phyloP scores from a whole-genome alignment of 2,329 filamentous ascomycete genomes.

The Aplosporella prunicola region DNA sequence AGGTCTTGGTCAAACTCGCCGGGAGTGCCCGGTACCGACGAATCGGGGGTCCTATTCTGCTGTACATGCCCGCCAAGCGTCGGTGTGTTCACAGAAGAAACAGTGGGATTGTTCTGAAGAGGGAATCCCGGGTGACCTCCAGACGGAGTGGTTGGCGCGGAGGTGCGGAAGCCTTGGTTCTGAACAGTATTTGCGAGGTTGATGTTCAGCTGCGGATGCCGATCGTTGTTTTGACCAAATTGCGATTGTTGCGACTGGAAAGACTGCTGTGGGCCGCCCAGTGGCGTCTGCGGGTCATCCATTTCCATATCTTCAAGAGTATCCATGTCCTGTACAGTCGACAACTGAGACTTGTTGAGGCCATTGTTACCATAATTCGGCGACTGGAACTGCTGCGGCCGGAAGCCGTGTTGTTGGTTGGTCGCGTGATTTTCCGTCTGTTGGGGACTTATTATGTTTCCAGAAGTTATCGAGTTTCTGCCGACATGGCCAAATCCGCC shows the following conservation, averaged over 20 bases:
- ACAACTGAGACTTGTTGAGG: conserved; percentile 31
- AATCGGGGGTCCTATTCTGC: conserved; percentile 53
- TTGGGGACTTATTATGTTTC: conserved; percentile 16
- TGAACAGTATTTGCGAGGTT: conserved; percentile 63
- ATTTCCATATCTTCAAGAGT: conserved; percentile 92
- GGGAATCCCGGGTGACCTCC: conserved; percentile 56
- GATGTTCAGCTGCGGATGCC: conserved; percentile 65
- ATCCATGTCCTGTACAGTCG: conserved; percentile 56
- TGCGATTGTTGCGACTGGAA: conserved; percentile 40
- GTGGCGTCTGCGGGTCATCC: conserved; percentile 57
- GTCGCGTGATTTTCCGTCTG: conserved; percentile 22
- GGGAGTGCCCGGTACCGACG: conserved; percentile 60
- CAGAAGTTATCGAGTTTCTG: conserved; percentile 3
- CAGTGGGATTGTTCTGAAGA: conserved; percentile 86
- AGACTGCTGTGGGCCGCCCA: conserved; percentile 60
- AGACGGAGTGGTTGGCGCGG: conserved; percentile 77
- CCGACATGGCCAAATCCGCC: conserved; percentile 18
- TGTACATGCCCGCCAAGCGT: conserved; percentile 62
- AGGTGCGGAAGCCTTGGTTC: conserved; percentile 67
- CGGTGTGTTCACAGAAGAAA: conserved; percentile 93
- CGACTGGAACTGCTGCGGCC: conserved; percentile 31
- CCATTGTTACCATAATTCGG: conserved; percentile 17
- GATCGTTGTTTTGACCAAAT: conserved; percentile 45
- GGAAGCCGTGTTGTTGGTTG: conserved; percentile 24
- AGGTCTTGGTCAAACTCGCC: conserved; percentile 68